Base-by-base conservation (phyloP, 768 basidiomycete genomes). In the Phaffia australis region DNA sequence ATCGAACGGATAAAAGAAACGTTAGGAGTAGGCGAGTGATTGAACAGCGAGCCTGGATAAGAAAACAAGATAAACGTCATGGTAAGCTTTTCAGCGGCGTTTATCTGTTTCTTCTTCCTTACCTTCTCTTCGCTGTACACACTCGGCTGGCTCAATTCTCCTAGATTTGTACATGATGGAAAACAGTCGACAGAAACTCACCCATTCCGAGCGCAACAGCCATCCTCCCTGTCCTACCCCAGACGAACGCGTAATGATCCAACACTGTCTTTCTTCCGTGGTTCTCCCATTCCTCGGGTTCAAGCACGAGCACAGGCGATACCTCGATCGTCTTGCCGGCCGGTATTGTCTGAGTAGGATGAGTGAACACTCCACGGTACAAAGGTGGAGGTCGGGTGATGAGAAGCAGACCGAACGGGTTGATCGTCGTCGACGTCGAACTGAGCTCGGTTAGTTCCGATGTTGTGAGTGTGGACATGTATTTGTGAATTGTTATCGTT, bases 291-390 rank as follows among this genome's bases (percentile, higher is more conserved):
- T 92, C 89, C 29, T 83, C 79, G 64, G 81, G 80, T 5, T 78
- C 74, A 72, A 93, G 83, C 15, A 94, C 78, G n/a, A 94, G 77
- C 23, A 89, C 88, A 1, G 93, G 92, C 69, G 87, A 87, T 71
- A 85, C 82, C 75, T 95, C 93, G 68, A 97, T 74, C n/a, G 87
- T 71, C 0, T 86, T 85, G 16, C 82, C 79, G 15, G 80, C 76
- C 23, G 84, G 79, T 68, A 91, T 84, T 42, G 71, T 70, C 21
- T 77, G 77, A 29, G 3, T 18, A 5, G 67, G 46, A 9, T 81
- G 78, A 25, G 87, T 83, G 67, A 76, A 80, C 1, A 80, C 77
- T 18, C 79, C 78, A 29, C 66, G 60, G 55, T 62, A 60, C 18
- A 60, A 25, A 32, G 66, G 66, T n/a, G 66, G 66, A 21, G 66